These are phyloP conservation scores for Otatea glauca DNA, from an alignment of 176 grass and related monocot genomes.

Conservation along the genomic window DNA sequence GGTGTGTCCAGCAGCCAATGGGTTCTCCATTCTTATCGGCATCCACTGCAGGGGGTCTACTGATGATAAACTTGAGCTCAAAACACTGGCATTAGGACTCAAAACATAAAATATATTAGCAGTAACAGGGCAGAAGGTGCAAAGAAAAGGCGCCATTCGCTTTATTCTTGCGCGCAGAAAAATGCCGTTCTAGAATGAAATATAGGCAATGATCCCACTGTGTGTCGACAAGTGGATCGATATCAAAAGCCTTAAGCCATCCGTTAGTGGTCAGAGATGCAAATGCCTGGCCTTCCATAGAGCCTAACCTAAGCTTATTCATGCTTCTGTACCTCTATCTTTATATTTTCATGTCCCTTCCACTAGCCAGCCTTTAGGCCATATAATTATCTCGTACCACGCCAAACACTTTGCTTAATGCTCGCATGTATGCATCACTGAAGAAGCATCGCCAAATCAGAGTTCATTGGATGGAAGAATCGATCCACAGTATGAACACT, in stretches of 20 bases:
- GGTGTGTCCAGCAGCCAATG: constrained; percentile 37
- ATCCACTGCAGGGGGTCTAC: constrained; percentile 54
- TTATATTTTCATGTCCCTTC: constrained; percentile 45
- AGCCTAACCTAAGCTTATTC: constrained; percentile 48
- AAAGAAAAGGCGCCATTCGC: constrained; percentile 24
- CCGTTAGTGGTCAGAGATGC: constrained; percentile 62
- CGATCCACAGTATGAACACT: constrained; percentile 46
- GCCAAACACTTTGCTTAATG: constrained; percentile 54
- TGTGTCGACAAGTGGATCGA: constrained; percentile 52
- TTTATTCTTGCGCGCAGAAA: constrained; percentile 48
- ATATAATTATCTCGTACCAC: constrained; percentile 59
- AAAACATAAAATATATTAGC: constrained; percentile 49
- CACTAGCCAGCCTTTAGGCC: constrained; percentile 54
- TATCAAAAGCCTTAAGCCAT: constrained; percentile 54
- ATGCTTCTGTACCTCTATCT: constrained; percentile 35
- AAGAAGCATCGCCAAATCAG: constrained; percentile 49
- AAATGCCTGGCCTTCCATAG: constrained; percentile 50
- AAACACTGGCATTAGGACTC: constrained; percentile 39
- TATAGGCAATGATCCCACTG: constrained; percentile 29
- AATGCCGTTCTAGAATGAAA: constrained; percentile 35
- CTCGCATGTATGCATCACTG: constrained; percentile 43
- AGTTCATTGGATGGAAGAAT: constrained; percentile 52
- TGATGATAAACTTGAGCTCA: constrained; percentile 47
- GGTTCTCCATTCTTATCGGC: constrained; percentile 54
- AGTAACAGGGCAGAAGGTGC: constrained; percentile 43